Percentiles rank a stretch among this genome's conserved stretches.
These are phyloP conservation scores for Apiospora kogelbergensis DNA, from an alignment of 2,329 filamentous ascomycete genomes.

Conservation along the genomic window DNA sequence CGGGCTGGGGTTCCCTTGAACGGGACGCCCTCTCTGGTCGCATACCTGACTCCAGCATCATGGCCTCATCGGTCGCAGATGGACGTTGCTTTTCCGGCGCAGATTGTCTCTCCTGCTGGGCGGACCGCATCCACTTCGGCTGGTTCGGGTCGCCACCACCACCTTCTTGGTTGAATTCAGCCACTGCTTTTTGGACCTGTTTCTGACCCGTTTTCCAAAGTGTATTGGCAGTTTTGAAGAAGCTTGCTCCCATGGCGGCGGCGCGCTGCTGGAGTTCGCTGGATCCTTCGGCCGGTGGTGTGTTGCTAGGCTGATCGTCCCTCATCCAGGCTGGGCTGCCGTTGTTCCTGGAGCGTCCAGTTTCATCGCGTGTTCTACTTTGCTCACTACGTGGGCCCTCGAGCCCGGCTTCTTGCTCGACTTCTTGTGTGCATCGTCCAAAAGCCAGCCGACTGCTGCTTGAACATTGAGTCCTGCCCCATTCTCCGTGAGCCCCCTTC, in stretches of 20 bases:
- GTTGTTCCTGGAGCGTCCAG: conserved; percentile 35
- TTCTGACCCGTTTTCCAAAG: conserved; percentile 95
- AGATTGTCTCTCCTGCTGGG: conserved; percentile 47
- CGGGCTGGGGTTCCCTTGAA: conserved; percentile 22
- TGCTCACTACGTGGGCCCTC: conserved; percentile 44
- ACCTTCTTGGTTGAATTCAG: conserved; percentile 76
- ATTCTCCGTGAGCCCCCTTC: conserved; percentile 75
- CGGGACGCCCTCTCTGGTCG: conserved; percentile 48
- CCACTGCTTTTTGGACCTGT: conserved; percentile 86
- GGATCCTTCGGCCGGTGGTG: conserved; percentile 58
- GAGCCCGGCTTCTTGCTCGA: conserved; percentile 70
- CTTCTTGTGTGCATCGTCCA: conserved; percentile 88
- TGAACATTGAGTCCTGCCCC: conserved; percentile 80
- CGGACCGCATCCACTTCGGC: conserved; percentile 93
- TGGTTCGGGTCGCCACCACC: conserved; percentile 69
- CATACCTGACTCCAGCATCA: conserved; percentile 72
- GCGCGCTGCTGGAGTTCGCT: conserved; percentile 79
- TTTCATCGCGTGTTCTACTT: conserved; percentile 38
- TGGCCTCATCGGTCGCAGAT: conserved; percentile 67
- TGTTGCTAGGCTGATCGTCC: conserved; percentile 51
- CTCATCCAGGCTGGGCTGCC: conserved; percentile 63
- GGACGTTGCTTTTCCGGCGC: conserved; percentile 32
- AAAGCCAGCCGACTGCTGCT: conserved; percentile 81
- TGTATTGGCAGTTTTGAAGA: conserved; percentile 93
- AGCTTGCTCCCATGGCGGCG: conserved; percentile 74